These are phyloP conservation scores for Geotrichum siamense DNA, from an alignment of 1,139 yeast species.

Conservation along the genomic window DNA sequence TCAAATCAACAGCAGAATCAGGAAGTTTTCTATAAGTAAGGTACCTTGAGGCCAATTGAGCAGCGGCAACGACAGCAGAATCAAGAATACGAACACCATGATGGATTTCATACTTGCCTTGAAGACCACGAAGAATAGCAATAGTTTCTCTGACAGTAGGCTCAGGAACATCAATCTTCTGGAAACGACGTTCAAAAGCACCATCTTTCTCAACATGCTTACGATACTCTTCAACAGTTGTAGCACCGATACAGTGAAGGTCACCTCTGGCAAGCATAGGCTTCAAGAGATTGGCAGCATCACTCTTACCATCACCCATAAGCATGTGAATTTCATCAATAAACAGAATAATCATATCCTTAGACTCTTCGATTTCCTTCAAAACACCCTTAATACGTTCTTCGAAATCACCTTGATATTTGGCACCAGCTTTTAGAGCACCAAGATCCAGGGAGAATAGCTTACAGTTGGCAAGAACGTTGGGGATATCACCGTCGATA, in stretches of 20 bases:
- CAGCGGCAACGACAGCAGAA: constrained; percentile 90
- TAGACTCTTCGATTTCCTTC: constrained; percentile 84
- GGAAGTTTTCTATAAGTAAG: constrained; percentile 94
- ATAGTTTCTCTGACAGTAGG: constrained; percentile 90
- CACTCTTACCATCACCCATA: constrained; percentile 94
- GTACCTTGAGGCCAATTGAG: constrained; percentile 90
- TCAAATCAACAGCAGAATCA: constrained; percentile 93
- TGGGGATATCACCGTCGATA: constrained; percentile 91
- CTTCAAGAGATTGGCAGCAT: constrained; percentile 92
- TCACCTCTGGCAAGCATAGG: constrained; percentile 97
- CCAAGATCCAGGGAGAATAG: constrained; percentile 88
- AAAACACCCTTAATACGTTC: constrained; percentile 95
- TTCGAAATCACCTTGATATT: constrained; percentile 97
- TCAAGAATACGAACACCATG: constrained; percentile 97
- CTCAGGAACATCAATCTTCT: constrained; percentile 91
- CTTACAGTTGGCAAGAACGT: constrained; percentile 69
- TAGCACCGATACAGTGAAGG: constrained; percentile 96
- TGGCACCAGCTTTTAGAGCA: constrained; percentile 96
- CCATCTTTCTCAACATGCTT: constrained; percentile 92
- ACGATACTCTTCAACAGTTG: constrained; percentile 91
- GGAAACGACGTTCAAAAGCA: constrained; percentile 98
- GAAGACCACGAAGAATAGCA: constrained; percentile 93
- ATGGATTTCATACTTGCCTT: constrained; percentile 92
- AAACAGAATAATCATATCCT: constrained; percentile 77
- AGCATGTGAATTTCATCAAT: constrained; percentile 98